Evolutionary conservation across 805 yeast species (phyloP).

Genomic region (Cyberlindnera mycetangii): DNA sequence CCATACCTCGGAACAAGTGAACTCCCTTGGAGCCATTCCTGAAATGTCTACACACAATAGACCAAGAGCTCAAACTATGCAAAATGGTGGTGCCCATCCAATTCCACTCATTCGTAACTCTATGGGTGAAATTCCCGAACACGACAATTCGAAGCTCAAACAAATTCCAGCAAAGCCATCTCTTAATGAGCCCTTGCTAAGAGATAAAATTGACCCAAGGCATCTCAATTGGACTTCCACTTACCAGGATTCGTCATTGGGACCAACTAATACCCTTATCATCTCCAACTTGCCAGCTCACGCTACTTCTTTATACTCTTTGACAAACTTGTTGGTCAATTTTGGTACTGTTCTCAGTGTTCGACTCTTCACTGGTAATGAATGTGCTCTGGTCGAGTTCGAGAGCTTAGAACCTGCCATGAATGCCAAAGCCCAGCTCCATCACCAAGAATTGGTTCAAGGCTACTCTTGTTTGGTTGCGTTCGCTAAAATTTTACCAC

Average conservation of each 20-base stretch:
- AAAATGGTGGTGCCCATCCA: slow-evolving; percentile 25
- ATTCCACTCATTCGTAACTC: slow-evolving; percentile 31
- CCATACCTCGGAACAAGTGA: slow-evolving; percentile 18
- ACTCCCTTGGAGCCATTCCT: slow-evolving; percentile 10
- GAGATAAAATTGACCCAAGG: slow-evolving; percentile 60
- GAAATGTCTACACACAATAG: slow-evolving; percentile 21
- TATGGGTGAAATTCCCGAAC: slow-evolving; percentile 15
- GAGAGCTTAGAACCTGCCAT: slow-evolving; percentile 70
- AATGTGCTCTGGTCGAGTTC: slow-evolving; percentile 69
- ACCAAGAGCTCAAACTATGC: slow-evolving; percentile 43
- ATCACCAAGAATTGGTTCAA: slow-evolving; percentile 78
- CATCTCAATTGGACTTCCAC: slow-evolving; percentile 64
- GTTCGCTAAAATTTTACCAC: slow-evolving; percentile 69
- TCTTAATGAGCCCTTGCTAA: slow-evolving; percentile 32
- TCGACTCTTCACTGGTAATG: slow-evolving; percentile 50
- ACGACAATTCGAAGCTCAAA: not conserved
- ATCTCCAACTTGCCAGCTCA: slow-evolving; percentile 75
- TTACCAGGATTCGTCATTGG: slow-evolving; percentile 63
- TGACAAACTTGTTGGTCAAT: slow-evolving; percentile 56
- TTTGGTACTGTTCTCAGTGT: slow-evolving; percentile 64
- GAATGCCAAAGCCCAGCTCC: slow-evolving; percentile 71
- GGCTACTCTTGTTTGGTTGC: slow-evolving; percentile 76
- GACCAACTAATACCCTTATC: slow-evolving; percentile 75
- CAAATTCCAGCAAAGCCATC: slow-evolving; percentile 4
- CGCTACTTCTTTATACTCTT: slow-evolving; percentile 47